Evolutionary conservation across 1,139 yeast species (phyloP), one percentile per base, ranked within the genome.

Genomic region (Magnusiomyces fungicola): DNA sequence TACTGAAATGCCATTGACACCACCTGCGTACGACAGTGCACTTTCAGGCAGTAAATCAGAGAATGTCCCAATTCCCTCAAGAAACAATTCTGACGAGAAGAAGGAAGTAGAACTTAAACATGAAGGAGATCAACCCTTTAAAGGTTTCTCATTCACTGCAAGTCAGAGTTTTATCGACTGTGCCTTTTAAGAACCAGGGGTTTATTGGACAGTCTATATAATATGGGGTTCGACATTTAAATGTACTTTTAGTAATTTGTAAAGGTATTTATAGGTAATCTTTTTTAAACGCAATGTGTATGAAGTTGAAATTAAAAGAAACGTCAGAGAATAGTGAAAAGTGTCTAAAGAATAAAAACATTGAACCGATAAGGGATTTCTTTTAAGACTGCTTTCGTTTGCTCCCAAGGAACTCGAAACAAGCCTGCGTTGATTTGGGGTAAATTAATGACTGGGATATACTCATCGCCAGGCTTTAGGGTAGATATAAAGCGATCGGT

Each of bases 391-490:
- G 54, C 60, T 58, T 79, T 92, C 0, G 95, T 85, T 6, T 73
- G 58, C 30, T 71, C 74, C 95, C 95, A 86, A 0, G 95, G 94
- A 1, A 84, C 90, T 1, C 75, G 75, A 63, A 87, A 86, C 5
- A 86, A 74, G 0, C 95, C 95, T 10, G 94, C 78, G 59, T 87
- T 86, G 57, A 87, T 85, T 63, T 77, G 75, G 27, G 95, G 96
- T 82, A 87, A 79, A 56, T 73, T 73, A 3, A 83, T 51, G 2
- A 47, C 32, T 1, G 53, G 53, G 9, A 48, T 27, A 32, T 50
- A 50, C 19, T 48, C 51, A 33, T 50, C 51, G 5, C 53, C 53
- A 18, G 53, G 53, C 6, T 10, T 27, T 2, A 50, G 37, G 3
- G 51, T 48, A 9, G 44, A n/a, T 6, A 48, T 45, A 33, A 36